Evolutionary conservation across 257 asterid species (phyloP).

Genomic region (Lycium barbarum): DNA sequence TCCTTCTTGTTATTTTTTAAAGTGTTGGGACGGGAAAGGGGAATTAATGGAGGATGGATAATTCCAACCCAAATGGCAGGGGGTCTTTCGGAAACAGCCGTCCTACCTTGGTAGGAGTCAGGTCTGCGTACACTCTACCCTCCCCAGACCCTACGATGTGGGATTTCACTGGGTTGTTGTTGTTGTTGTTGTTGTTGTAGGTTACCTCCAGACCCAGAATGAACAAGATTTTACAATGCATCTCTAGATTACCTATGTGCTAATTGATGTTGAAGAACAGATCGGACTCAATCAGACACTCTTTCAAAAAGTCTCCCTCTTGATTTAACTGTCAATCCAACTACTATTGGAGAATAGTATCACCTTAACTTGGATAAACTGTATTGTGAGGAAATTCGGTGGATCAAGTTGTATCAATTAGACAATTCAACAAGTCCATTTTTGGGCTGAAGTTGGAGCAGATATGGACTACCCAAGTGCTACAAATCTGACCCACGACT

Average conservation of each 20-base stretch:
- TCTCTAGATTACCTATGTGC: neutral
- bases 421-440: neutral
- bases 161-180: no score
- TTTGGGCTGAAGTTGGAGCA: neutral
- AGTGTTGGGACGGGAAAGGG: neutral
- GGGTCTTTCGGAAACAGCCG: no score
- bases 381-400: neutral
- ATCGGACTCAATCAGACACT: neutral
- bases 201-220: neutral
- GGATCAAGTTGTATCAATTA: neutral
- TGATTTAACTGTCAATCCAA: constrained; percentile 15
- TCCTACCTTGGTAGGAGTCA: no score
- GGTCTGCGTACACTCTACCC: no score
- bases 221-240: neutral
- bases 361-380: constrained; percentile 16
- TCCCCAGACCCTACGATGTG: no score
- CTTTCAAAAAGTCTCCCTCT: neutral
- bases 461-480: constrained; percentile 8
- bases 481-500: neutral
- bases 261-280: constrained; percentile 17
- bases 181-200: no score
- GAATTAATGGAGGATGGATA: neutral
- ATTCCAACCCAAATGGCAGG: constrained; percentile 16
- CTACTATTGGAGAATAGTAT: neutral
- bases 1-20: neutral